Conservation (phyloP, 177 flowering plant species). For the Vitis hybrid region DNA sequence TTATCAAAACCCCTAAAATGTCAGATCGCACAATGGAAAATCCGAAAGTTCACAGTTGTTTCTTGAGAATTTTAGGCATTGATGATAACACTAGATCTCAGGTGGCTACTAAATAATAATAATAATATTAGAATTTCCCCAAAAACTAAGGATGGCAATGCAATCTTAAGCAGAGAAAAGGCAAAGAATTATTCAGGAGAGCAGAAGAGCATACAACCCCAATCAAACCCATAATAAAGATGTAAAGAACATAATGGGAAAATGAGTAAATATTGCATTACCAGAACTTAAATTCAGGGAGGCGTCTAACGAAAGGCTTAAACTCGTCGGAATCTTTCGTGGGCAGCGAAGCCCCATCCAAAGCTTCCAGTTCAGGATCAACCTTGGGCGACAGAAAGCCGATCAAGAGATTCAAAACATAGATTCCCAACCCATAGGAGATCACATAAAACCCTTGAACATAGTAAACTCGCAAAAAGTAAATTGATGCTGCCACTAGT, state of each 20-base stretch:
- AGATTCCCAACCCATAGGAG: conserved; percentile 64
- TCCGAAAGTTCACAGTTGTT: too few species aligned
- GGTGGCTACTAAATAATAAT: too few species aligned
- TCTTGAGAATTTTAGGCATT: too few species aligned
- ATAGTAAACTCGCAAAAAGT: conserved; percentile 48
- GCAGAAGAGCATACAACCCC: too few species aligned
- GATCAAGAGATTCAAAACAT: conserved; percentile 67
- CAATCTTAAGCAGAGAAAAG: too few species aligned
- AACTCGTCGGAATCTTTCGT: conserved; percentile 75
- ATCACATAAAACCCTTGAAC: conserved; percentile 68
- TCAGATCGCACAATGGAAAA: fast-evolving
- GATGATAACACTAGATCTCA: too few species aligned
- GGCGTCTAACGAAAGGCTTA: conserved; percentile 74
- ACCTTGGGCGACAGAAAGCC: conserved; percentile 75
- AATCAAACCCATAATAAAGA: too few species aligned
- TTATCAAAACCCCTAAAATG: too few species aligned
- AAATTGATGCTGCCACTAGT: conserved; percentile 41
- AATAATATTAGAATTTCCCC: too few species aligned
- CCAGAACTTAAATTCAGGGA: conserved; percentile 85
- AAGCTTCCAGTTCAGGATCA: conserved; percentile 62
- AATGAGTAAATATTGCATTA: conserved; percentile 17
- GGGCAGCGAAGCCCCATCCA: conserved; percentile 67
- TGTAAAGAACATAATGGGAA: too few species aligned
- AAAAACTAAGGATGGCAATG: too few species aligned
- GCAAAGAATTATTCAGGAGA: too few species aligned